Base-by-base conservation (phyloP, 306 rosid genomes). In the Castanea crenata region DNA sequence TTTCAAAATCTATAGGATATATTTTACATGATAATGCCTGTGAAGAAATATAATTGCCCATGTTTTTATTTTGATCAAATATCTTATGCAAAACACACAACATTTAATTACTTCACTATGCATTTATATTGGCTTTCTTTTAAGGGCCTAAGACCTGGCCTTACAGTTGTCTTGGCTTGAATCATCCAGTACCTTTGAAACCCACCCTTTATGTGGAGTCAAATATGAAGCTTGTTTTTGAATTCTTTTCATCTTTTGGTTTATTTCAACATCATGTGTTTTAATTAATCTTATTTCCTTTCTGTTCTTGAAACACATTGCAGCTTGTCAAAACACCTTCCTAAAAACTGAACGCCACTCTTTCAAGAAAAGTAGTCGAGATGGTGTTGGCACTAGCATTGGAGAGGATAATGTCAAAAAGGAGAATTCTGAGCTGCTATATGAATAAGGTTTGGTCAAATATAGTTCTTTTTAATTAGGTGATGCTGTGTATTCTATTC, bases 291-390 rank as follows among this genome's bases (percentile, higher is more conserved):
- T 68, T 70, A 46, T 31, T 74, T 74, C 59, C 69, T 80, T 19
- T 12, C 19, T 77, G 77, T 54, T 59, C 38, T 49, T 57, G 29
- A 75, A 74, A 69, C 18, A 35, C 62, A 55, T 78, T 23, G 80
- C 80, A 85, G 88, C 88, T 81, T 69, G 87, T 80, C 57, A 80
- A 80, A 77, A 73, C 68, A 68, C 76, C 19, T 77, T 77, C 56
- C 80, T 77, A 7, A 80, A 73, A 74, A 78, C 81, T 70, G 85
- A 85, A 69, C 71, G 75, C 68, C 68, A 62, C 71, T 11, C 49
- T 74, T 55, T 29, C 82, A 44, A 69, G 81, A 55, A 85, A 85
- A 74, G 8, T 75, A 74, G 81, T 72, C 12, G 86, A 78, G 79
- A 79, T 73, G 68, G 74, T 82, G 63, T 51, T 82, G 83, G 80